These are phyloP conservation scores for Hyaloscypha variabilis DNA, from an alignment of 495 filamentous ascomycete genomes.

Conservation along the genomic window DNA sequence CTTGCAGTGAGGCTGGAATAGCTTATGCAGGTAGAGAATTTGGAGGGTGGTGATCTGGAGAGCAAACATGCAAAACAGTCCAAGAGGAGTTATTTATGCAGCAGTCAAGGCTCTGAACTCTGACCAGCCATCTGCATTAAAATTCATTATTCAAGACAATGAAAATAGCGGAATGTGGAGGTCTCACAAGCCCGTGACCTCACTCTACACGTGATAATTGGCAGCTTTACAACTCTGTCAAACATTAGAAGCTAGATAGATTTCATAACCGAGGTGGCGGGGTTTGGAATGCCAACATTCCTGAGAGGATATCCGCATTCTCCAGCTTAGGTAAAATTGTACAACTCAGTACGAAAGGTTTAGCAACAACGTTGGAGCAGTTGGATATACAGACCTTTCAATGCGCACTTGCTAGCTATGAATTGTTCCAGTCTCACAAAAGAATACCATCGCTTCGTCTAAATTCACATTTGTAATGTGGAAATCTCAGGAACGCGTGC, in stretches of 20 bases:
- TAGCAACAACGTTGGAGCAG: too few species aligned
- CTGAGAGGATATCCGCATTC: neutral
- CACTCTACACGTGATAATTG: conserved; percentile 15
- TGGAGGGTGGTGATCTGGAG: conserved; percentile 15
- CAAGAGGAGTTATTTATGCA: conserved; percentile 29
- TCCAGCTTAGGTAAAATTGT: neutral
- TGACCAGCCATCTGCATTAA: conserved; percentile 29
- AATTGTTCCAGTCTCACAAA: neutral
- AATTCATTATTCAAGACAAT: conserved; percentile 13
- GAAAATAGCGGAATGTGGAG: conserved; percentile 23
- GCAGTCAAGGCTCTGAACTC: conserved; percentile 2
- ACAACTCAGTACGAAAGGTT: too few species aligned
- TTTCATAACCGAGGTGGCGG: neutral
- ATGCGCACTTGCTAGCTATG: neutral
- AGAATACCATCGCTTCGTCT: too few species aligned
- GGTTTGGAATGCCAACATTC: neutral
- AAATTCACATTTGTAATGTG: neutral
- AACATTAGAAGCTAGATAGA: conserved; percentile 10
- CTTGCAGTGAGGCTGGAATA: conserved; percentile 9
- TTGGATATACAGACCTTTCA: too few species aligned
- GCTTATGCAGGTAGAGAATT: conserved; percentile 19
- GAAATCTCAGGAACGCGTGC: conserved; percentile 4
- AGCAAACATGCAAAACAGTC: conserved; percentile 29
- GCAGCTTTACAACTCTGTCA: neutral
- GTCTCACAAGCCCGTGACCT: conserved; percentile 10